Percentiles rank a stretch among this genome's conserved stretches.
Evolutionary conservation across 169 alveolate genomes (phyloP).

Genomic region (Cryptosporidium ryanae): DNA sequence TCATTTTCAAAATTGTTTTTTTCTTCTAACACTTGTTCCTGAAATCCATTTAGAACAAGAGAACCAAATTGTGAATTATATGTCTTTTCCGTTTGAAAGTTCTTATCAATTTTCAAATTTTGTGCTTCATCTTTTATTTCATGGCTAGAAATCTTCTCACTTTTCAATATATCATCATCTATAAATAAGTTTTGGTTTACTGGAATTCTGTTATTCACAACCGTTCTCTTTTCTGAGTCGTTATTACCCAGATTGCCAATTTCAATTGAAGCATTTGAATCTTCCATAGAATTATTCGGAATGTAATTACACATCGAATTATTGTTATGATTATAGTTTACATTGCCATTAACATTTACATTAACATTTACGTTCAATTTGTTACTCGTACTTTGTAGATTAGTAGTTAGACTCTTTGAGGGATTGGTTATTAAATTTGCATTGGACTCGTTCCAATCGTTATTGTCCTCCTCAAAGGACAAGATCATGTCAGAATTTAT

Average conservation of each 20-base stretch:
- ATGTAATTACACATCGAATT: background rate
- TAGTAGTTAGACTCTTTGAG: slow-evolving; percentile 23
- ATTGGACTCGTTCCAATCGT: slow-evolving; percentile 29
- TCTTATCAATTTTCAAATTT: slow-evolving; percentile 14
- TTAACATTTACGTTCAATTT: slow-evolving; percentile 54
- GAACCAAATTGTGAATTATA: slow-evolving; percentile 16
- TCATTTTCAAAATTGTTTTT: slow-evolving; percentile 13
- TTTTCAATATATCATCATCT: slow-evolving; percentile 17
- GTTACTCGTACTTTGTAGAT: slow-evolving; percentile 35
- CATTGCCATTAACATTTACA: slow-evolving; percentile 58
- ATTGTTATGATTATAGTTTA: slow-evolving; percentile 29
- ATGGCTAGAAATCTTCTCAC: slow-evolving; percentile 1
- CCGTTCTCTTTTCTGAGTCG: background rate
- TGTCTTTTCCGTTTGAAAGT: background rate
- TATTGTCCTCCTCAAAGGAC: slow-evolving; percentile 53
- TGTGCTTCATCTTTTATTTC: slow-evolving; percentile 12
- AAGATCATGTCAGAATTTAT: slow-evolving; percentile 70
- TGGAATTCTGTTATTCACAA: background rate
- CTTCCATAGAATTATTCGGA: slow-evolving; percentile 17
- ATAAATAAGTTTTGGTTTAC: background rate
- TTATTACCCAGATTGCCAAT: background rate
- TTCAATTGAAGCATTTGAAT: slow-evolving; percentile 5
- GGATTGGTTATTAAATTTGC: slow-evolving; percentile 2
- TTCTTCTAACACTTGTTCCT: slow-evolving; percentile 8
- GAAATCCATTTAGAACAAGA: background rate